Evolutionary conservation across 1,284 basidiomycete species (phyloP), one percentile per base, ranked within the genome.

Genomic region (Papiliotrema flavescens): DNA sequence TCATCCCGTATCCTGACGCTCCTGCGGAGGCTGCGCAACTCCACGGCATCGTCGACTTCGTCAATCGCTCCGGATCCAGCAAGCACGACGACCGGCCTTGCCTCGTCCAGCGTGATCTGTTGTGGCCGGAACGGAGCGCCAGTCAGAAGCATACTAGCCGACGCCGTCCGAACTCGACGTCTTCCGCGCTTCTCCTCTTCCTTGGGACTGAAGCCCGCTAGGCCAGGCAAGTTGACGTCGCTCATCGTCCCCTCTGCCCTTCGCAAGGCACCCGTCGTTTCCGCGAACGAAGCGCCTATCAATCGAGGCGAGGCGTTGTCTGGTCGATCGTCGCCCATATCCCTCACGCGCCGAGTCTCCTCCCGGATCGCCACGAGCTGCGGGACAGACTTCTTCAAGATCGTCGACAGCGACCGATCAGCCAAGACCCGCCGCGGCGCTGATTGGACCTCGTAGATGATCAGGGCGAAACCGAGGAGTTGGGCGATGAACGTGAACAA

Each of bases 391-490:
- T 55, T 55, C 5, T 19, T n/a, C 7, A 51, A 35, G 36, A 55
- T 45, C 15, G 24, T n/a, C 8, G 36, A 15, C 2, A 55, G 20
- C 26, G 54, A 36, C 28, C 47, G 37, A 39, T 54, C 47, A 13
- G 47, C 26, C 17, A 49, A 17, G 15, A 54, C 53, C 9, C 53
- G 48, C 14, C 42, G 42, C 22, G 48, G 54, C 19, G 42, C 43
- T 2, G 48, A 55, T 23, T 55, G 54, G 22, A 50, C 35, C 24
- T 55, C 42, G 48, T 51, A 55, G 2, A 55, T 42, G 34, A 55
- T 47, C 15, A 51, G 26, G n/a, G 35, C 36, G 49, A 55, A 35
- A 17, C 23, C 26, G 36, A 51, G 43, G 17, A 50, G 32, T 35
- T 55, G 54, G 5, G 44, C 22, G 17, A 35, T 20, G 22, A 51